These are phyloP conservation scores for Aspergillus nanangensis DNA, from an alignment of 495 filamentous ascomycete species.

Conservation along the genomic window DNA sequence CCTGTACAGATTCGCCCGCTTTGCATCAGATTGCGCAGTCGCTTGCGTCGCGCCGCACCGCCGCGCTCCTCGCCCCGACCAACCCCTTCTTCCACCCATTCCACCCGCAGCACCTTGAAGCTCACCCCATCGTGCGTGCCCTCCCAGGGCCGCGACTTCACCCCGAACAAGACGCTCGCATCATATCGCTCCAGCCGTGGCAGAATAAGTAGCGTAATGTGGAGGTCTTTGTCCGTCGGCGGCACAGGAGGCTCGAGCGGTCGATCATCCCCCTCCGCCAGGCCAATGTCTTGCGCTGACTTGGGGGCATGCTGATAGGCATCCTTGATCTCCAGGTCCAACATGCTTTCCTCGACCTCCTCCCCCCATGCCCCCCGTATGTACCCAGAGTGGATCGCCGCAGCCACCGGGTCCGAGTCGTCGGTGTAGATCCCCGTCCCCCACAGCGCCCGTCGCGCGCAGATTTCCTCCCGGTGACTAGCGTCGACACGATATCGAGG, in stretches of 20 bases:
- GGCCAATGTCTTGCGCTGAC: conserved; percentile 18
- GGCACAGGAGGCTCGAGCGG: conserved; percentile 36
- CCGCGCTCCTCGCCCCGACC: conserved; percentile 62
- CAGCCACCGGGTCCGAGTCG: conserved; percentile 89
- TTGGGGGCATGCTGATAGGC: conserved; percentile 35
- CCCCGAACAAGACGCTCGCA: conserved; percentile 66
- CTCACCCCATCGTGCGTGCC: conserved; percentile 79
- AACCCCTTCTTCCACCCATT: conserved; percentile 73
- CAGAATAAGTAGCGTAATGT: conserved; percentile 79
- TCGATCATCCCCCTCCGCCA: conserved; percentile 19
- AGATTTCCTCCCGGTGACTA: conserved; percentile 73
- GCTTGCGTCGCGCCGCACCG: conserved; percentile 57
- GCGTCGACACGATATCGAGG: conserved; percentile 70
- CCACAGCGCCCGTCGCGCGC: conserved; percentile 73
- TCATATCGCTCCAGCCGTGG: conserved; percentile 74
- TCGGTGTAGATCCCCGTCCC: conserved; percentile 93
- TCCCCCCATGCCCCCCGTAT: conserved; percentile 83
- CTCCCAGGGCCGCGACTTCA: conserved; percentile 72
- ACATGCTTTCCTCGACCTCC: conserved; percentile 62
- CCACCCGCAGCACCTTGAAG: conserved; percentile 71
- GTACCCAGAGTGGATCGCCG: conserved; percentile 90
- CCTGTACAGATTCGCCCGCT: conserved; percentile 45
- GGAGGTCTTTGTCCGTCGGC: conserved; percentile 62
- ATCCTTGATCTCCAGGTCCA: conserved; percentile 57
- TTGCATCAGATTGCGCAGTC: conserved; percentile 47